Evolutionary conservation across 2,329 filamentous ascomycete species (phyloP), one percentile per base, ranked within the genome.

Genomic region (Fonsecaea pedrosoi): DNA sequence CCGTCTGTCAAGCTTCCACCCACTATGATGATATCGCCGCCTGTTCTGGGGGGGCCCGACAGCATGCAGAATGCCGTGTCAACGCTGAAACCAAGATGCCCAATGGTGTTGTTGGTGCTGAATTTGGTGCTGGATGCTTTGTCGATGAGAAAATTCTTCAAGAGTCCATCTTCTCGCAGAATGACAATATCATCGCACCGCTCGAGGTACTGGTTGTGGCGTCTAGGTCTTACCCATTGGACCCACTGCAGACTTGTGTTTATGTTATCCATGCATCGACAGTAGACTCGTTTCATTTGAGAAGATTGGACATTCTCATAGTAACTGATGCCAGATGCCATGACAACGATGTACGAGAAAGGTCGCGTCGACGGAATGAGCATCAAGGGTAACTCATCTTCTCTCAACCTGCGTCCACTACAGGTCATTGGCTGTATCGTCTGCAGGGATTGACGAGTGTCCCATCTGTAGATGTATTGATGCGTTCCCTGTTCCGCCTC

Each of bases 141-240:
- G 32, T 71, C 66, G 48, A 71, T 87, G 71, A 92, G 89, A 4
- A 94, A 78, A 70, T 90, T 91, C 62, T 89, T 86, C 9, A 97
- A 84, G 57, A 89, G 82, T 2, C 95, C 95, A 75, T 98, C 94
- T 78, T 98, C 94, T 62, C 94, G 88, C 10, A 90, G 91, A 15
- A 99, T 81, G 74, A 95, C 97, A 57, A 98, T 88, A 67, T 90
- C 88, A 74, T 98, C 95, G 40, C 89, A 87, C 18, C 82, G 84
- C 62, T 85, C 81, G 60, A 86, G 85, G 71, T 89, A 90, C 12
- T 82, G 79, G 67, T 84, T 84, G 30, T 88, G 85, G 7, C 94
- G 88, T 66, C 87, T 85, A 1, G 93, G 91, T 66, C 92, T 87
- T 34, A 92, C 88, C 94, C 94, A 99, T 30, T 90, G 87, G 3